These are phyloP conservation scores for Alternaria rosae DNA, from an alignment of 2,329 filamentous ascomycete genomes.

Conservation along the genomic window DNA sequence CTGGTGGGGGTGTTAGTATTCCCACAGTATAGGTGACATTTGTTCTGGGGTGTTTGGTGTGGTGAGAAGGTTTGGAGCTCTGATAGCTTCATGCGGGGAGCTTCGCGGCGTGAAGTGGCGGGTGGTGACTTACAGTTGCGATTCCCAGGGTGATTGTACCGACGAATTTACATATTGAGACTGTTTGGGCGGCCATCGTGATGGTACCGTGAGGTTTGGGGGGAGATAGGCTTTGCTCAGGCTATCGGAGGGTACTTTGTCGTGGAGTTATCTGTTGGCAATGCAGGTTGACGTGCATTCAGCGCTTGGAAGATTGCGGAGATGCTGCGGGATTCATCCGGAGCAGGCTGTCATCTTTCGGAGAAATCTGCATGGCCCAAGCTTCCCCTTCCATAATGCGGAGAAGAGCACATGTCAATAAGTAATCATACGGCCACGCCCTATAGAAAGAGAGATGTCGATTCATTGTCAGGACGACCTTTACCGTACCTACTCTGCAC, in stretches of 20 bases:
- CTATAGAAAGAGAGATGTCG: neutral
- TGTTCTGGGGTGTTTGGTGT: neutral
- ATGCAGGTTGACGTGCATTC: slow-evolving; percentile 30
- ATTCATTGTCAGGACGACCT: neutral
- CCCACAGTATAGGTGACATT: too few relatives aligned
- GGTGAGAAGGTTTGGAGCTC: neutral
- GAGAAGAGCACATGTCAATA: slow-evolving; percentile 8
- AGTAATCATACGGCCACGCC: neutral
- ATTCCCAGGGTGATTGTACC: slow-evolving; percentile 89
- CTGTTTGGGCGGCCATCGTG: slow-evolving; percentile 69
- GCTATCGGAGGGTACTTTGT: neutral
- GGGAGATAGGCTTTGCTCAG: neutral
- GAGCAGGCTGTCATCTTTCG: slow-evolving; percentile 1
- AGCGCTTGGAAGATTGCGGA: slow-evolving; percentile 25
- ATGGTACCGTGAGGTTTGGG: neutral
- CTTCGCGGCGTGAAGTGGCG: slow-evolving; percentile 21
- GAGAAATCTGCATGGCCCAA: slow-evolving; percentile 2
- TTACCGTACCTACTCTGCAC: neutral
- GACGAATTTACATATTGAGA: slow-evolving; percentile 88
- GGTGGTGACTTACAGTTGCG: slow-evolving; percentile 72
- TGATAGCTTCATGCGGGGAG: slow-evolving; percentile 11
- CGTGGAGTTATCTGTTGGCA: neutral
- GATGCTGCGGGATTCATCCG: slow-evolving; percentile 11
- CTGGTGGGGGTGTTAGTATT: slow-evolving; percentile 56
- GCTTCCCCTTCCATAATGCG: slow-evolving; percentile 1